phyloP scores from a whole-genome alignment of 2,329 filamentous ascomycete genomes.

The Nothomitra cinnamomea region DNA sequence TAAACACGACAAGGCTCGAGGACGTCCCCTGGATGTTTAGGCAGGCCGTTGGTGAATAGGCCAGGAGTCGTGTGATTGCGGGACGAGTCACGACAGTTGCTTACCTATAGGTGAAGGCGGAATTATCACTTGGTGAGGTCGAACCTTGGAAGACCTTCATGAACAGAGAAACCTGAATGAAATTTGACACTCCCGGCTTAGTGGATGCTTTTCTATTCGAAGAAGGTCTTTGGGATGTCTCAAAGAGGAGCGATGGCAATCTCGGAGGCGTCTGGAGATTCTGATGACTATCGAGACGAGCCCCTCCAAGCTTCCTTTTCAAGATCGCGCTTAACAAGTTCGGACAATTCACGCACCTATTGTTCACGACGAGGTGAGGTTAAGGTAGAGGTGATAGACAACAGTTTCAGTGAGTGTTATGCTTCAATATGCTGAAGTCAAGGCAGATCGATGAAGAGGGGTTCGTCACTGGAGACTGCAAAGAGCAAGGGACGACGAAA shows the following conservation, averaged over 20 bases:
- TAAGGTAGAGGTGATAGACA: background rate
- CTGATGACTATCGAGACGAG: background rate
- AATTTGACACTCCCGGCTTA: background rate
- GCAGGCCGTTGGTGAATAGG: too few relatives aligned
- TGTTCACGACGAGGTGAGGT: background rate
- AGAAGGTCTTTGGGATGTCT: background rate
- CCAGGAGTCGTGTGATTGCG: too few relatives aligned
- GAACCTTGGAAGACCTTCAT: background rate
- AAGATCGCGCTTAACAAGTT: conserved; percentile 1
- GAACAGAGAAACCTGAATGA: background rate
- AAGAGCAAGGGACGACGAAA: conserved; percentile 1
- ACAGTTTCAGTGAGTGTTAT: background rate
- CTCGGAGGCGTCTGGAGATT: background rate
- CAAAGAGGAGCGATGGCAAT: background rate
- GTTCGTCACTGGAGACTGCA: background rate
- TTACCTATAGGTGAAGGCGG: background rate
- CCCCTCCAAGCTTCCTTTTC: conserved; percentile 2
- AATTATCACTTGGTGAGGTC: conserved; percentile 1
- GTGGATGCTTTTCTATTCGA: background rate
- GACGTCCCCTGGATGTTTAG: too few relatives aligned
- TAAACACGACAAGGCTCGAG: too few relatives aligned
- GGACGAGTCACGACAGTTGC: background rate
- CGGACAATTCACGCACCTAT: conserved; percentile 1
- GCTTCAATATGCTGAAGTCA: background rate
- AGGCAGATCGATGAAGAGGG: background rate